Evolutionary conservation across 306 rosid genomes (phyloP).

Genomic region (Sophora flavescens): DNA sequence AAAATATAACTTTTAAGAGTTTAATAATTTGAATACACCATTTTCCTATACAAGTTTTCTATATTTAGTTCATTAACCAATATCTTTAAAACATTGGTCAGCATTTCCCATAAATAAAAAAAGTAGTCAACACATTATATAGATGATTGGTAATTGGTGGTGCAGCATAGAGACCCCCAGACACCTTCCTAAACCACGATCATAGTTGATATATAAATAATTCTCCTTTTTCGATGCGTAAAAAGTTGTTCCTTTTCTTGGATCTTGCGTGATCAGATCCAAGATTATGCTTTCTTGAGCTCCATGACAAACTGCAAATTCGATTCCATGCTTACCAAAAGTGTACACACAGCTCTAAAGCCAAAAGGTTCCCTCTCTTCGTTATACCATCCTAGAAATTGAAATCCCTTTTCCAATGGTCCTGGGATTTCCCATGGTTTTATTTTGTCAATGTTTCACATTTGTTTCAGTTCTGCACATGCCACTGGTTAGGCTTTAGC

Average conservation of each 20-base stretch:
- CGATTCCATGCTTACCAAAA: slow-evolving; percentile 44
- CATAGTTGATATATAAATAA: slow-evolving; percentile 2
- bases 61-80: no score
- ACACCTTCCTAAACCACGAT: slow-evolving; percentile 16
- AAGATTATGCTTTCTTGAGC: slow-evolving; percentile 44
- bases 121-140: slow-evolving; percentile 2
- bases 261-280: slow-evolving; percentile 46
- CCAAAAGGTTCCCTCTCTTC: slow-evolving; percentile 19
- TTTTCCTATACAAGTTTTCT: no score
- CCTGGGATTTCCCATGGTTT: neutral
- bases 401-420: slow-evolving; percentile 16
- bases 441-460: slow-evolving; percentile 54
- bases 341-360: slow-evolving; percentile 37
- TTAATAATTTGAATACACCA: no score
- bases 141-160: slow-evolving; percentile 26
- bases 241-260: slow-evolving; percentile 50
- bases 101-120: no score
- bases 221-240: slow-evolving; percentile 35
- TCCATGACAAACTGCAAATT: slow-evolving; percentile 44
- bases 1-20: no score
- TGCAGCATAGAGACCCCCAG: slow-evolving; percentile 1
- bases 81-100: no score
- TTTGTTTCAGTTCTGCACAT: slow-evolving; percentile 54
- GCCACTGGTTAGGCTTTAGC: slow-evolving; percentile 35
- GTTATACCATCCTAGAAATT: slow-evolving; percentile 10